Conservation (phyloP, 768 basidiomycete species). For the Lentinula lateritia region DNA sequence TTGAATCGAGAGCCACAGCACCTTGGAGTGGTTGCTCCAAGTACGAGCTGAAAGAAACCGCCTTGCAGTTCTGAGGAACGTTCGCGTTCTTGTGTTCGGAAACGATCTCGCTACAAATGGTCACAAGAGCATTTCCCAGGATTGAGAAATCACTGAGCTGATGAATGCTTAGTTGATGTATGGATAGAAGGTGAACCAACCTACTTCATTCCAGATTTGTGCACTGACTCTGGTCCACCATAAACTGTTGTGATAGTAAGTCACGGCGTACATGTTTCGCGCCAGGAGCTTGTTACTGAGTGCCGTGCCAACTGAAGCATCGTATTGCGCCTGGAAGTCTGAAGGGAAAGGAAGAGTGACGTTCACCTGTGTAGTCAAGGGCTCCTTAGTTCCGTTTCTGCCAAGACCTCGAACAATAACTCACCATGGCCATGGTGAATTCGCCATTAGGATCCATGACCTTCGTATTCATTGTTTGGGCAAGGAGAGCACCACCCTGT, state of each 20-base stretch:
- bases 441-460: conserved; percentile 48
- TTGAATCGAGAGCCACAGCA: neutral
- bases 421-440: conserved; percentile 67
- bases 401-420: neutral
- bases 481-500: conserved; percentile 55
- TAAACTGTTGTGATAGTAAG: conserved; percentile 28
- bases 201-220: conserved; percentile 34
- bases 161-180: neutral
- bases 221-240: conserved; percentile 37
- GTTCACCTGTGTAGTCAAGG: conserved; percentile 20
- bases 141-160: conserved; percentile 12
- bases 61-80: neutral
- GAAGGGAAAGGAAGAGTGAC: conserved; percentile 25
- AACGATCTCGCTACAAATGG: conserved; percentile 5
- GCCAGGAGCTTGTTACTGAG: conserved; percentile 23
- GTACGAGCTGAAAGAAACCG: neutral
- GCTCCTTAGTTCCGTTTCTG: neutral
- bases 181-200: neutral
- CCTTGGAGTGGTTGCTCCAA: neutral
- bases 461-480: conserved; percentile 52
- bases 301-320: conserved; percentile 12
- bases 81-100: neutral
- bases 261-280: conserved; percentile 24
- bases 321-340: conserved; percentile 10
- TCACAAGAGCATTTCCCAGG: conserved; percentile 8